Conservation (phyloP, 371 early-diverging fungal genomes). For the Conidiobolus incongruus region DNA sequence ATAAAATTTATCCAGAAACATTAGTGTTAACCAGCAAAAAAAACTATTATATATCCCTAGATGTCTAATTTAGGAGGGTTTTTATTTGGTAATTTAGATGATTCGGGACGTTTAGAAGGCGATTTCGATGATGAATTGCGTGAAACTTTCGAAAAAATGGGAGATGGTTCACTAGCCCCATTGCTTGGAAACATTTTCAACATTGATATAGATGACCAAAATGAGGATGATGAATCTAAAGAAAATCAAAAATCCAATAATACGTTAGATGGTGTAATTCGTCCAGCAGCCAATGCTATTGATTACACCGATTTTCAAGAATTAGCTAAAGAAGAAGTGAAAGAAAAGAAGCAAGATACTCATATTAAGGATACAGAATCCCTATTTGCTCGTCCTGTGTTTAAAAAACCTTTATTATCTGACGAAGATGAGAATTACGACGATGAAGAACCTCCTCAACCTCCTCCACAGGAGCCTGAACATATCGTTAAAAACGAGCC, state of each 20-base stretch:
- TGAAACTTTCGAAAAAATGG: conserved; percentile 27
- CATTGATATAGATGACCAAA: conserved; percentile 26
- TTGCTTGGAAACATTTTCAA: conserved; percentile 22
- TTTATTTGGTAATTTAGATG: conserved; percentile 77
- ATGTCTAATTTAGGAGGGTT: conserved; percentile 19
- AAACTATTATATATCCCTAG: too few species aligned
- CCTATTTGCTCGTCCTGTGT: neutral
- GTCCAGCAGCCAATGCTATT: conserved; percentile 39
- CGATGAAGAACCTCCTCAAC: neutral
- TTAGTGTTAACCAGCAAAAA: too few species aligned
- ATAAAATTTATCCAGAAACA: too few species aligned
- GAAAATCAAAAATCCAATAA: conserved; percentile 10
- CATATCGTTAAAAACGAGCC: neutral
- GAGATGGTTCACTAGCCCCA: conserved; percentile 18
- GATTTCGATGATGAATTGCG: conserved; percentile 40
- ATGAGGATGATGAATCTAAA: conserved; percentile 14
- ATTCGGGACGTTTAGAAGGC: conserved; percentile 51
- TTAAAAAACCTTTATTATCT: neutral
- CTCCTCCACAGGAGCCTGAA: neutral
- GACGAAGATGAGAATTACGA: neutral
- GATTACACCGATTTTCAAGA: conserved; percentile 70
- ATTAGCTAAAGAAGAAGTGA: conserved; percentile 37
- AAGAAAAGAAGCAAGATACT: conserved; percentile 9
- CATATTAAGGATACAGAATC: conserved; percentile 3
- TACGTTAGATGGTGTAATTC: conserved; percentile 10